Evolutionary conservation across 805 yeast genomes (phyloP).

Genomic region (Wickerhamiella dianesei): DNA sequence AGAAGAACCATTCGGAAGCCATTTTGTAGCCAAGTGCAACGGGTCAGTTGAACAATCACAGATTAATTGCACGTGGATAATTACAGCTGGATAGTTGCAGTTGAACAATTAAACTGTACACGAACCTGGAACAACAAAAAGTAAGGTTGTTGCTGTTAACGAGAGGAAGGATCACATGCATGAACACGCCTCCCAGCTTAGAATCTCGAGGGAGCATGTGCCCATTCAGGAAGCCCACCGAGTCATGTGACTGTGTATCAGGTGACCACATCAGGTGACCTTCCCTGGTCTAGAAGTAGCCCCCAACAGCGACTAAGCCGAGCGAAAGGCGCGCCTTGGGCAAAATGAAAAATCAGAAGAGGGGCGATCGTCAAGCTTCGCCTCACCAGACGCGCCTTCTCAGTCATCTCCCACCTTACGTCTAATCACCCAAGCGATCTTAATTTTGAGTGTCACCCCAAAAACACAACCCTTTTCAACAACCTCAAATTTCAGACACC

Average conservation of each 20-base stretch:
- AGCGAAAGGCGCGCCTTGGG: no score
- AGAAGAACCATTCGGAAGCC: constrained; percentile 15
- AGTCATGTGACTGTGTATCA: no score
- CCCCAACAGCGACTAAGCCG: not conserved
- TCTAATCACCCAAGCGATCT: no score
- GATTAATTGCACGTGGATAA: no score
- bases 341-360: not conserved
- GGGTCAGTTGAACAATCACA: no score
- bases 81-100: not conserved
- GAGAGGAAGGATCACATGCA: not conserved
- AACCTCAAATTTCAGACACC: not conserved
- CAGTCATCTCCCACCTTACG: not conserved
- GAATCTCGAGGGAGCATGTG: not conserved
- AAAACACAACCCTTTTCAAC: no score
- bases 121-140: not conserved
- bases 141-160: no score
- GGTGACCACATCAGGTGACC: not conserved
- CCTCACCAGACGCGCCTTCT: not conserved
- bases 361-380: not conserved
- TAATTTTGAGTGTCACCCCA: no score
- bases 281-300: not conserved
- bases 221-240: no score
- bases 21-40: no score
- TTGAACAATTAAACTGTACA: not conserved
- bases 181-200: not conserved